phyloP scores from a whole-genome alignment of 2,329 filamentous ascomycete species.

The Chalaropsis thielavioides region DNA sequence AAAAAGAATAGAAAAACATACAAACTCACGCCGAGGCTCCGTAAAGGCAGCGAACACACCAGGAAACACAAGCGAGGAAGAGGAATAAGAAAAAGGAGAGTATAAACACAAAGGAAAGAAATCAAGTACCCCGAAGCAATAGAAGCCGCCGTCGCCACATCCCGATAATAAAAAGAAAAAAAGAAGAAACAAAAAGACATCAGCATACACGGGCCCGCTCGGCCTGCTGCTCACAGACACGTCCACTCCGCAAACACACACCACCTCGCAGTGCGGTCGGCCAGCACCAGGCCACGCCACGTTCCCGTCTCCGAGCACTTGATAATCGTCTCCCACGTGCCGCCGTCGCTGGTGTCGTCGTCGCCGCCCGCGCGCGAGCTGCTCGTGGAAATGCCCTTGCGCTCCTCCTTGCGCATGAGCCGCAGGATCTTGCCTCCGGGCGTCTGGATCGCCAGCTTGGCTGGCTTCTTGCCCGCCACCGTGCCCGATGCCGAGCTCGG shows the following conservation, averaged over 20 bases:
- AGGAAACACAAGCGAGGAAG: background rate
- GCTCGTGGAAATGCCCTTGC: constrained; percentile 36
- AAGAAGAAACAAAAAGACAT: background rate
- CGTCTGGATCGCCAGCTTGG: constrained; percentile 88
- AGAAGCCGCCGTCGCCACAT: background rate
- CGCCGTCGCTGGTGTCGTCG: constrained; percentile 52
- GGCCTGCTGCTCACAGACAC: constrained; percentile 29
- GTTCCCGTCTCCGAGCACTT: constrained; percentile 72
- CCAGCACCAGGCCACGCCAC: constrained; percentile 69
- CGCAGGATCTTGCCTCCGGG: constrained; percentile 89
- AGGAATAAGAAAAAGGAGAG: background rate
- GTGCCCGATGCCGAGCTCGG: constrained; percentile 40
- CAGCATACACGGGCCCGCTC: background rate
- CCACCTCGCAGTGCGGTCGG: constrained; percentile 72
- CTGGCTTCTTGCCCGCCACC: constrained; percentile 60
- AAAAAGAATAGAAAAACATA: background rate
- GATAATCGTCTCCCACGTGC: constrained; percentile 78
- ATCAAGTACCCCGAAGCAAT: background rate
- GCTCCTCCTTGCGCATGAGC: constrained; percentile 66
- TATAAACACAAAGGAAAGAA: constrained; percentile 1
- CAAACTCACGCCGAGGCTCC: background rate
- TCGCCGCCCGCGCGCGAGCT: constrained; percentile 23
- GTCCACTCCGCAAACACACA: constrained; percentile 87
- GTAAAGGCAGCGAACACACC: background rate
- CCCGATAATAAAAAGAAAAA: background rate